Base-by-base conservation (phyloP, 345 rosid species). In the Acer campestre region DNA sequence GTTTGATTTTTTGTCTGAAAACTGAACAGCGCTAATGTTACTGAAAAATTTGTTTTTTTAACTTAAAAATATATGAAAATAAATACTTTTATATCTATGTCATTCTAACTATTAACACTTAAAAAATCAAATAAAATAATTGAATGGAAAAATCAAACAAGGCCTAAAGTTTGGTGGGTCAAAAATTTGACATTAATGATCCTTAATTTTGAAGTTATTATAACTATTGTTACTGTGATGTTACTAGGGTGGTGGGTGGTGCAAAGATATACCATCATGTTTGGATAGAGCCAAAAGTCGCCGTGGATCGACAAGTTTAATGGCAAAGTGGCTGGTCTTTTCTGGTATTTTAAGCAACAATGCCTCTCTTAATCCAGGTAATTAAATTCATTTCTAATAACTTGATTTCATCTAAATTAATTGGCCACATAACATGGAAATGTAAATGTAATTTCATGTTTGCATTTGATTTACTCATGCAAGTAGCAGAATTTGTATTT, bases 231-330 rank as follows among this genome's bases (percentile, higher is more conserved):
- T 3, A 9, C 4, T 6, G 1, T 46, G 49, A 44, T 44, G 3
- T 40, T 7, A 8, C 16, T 22, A 96, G 99, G 98, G 99, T 81
- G 99, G 99, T 78, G 99, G 97, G 76, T 96, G 98, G 99, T 96
- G 99, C 68, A 92, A 96, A 80, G 95, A 93, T 82, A 70, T 92
- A 65, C 75, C 75, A 79, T 91, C 98, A 40, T 96, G 98, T 84
- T 64, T 75, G 78, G 97, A 89, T 23, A 82, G 99, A 89, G 87
- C 98, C 68, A 78, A 83, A 25, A 90, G 91, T 1, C 86, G 85
- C 61, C 91, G 93, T 55, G 99, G 99, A 71, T 96, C 99, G 18
- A 90, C 97, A 6, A 88, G 71, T 80, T 82, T 78, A 79, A 96
- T 93, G 99, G 84, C 48, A 84, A 88, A 92, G 70, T 63, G 74